Percentiles rank a stretch among this genome's conserved stretches.
Evolutionary conservation across 2,329 filamentous ascomycete species (phyloP).

Genomic region (Fusarium annulatum): DNA sequence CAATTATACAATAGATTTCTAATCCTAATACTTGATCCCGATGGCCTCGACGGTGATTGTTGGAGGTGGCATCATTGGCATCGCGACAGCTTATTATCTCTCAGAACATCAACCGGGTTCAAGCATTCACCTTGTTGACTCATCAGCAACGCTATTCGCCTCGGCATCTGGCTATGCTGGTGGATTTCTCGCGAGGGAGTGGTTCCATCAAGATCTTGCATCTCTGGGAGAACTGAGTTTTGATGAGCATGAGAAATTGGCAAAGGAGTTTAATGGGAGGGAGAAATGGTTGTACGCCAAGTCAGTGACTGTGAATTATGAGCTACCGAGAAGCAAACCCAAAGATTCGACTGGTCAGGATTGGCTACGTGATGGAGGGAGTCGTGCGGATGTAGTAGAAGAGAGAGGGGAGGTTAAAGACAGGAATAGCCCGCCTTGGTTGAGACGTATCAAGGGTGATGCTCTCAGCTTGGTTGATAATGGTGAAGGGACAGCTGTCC

Average conservation of each 20-base stretch:
- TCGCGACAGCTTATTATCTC: constrained; percentile 79
- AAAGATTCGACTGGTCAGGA: constrained; percentile 64
- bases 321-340: constrained; percentile 50
- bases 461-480: constrained; percentile 70
- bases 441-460: constrained; percentile 60
- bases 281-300: constrained; percentile 62
- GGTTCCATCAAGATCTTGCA: constrained; percentile 70
- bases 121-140: constrained; percentile 60
- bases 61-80: constrained; percentile 76
- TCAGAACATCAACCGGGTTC: constrained; percentile 58
- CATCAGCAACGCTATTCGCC: constrained; percentile 68
- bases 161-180: constrained; percentile 80
- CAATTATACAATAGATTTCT: not conserved
- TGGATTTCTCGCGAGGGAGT: constrained; percentile 79
- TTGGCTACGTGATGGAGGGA: constrained; percentile 74
- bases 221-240: constrained; percentile 75
- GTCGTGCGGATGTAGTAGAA: constrained; percentile 64
- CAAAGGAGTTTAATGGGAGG: constrained; percentile 66
- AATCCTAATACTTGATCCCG: not conserved
- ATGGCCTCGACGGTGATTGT: constrained; percentile 71
- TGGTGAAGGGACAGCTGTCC: constrained; percentile 70
- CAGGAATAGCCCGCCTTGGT: constrained; percentile 48
- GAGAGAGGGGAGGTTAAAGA: constrained; percentile 45
- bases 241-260: constrained; percentile 72
- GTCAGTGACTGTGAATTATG: constrained; percentile 69